These are phyloP conservation scores for Thermothelomyces thermophilus DNA, from an alignment of 2,329 filamentous ascomycete species.

Conservation along the genomic window DNA sequence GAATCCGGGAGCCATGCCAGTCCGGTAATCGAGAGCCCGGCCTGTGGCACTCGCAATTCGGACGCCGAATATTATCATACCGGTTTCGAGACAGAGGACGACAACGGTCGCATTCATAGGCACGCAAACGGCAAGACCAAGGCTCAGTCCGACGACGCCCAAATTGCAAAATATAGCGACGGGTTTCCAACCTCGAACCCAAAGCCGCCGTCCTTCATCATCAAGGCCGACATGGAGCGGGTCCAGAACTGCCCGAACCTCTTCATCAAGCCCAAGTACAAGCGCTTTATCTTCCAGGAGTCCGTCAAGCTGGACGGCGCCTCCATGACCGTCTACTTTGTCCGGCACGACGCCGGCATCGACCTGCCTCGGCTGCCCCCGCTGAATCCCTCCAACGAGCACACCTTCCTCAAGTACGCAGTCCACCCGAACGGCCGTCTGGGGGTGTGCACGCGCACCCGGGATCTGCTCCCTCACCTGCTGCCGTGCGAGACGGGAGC, in stretches of 20 bases:
- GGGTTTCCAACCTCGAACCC: too few species aligned
- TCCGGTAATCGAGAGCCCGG: too few species aligned
- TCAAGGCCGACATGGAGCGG: conserved; percentile 24
- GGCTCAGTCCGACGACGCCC: too few species aligned
- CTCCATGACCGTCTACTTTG: conserved; percentile 34
- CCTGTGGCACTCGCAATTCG: too few species aligned
- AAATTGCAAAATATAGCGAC: too few species aligned
- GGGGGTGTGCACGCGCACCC: conserved; percentile 29
- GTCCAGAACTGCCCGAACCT: conserved; percentile 27
- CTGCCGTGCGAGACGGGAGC: too few species aligned
- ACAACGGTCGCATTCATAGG: too few species aligned
- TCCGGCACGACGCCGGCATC: conserved; percentile 19
- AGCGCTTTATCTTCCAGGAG: conserved; percentile 30
- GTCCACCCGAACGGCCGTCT: conserved; percentile 26
- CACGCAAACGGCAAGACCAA: too few species aligned
- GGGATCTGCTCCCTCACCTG: conserved; percentile 21
- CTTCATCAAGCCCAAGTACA: conserved; percentile 27
- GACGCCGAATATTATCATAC: too few species aligned
- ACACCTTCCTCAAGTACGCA: conserved; percentile 5
- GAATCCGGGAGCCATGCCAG: too few species aligned
- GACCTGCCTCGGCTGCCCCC: conserved; percentile 16
- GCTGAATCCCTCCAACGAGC: background rate
- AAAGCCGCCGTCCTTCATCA: conserved; percentile 21
- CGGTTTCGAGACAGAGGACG: too few species aligned
- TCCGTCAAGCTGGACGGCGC: conserved; percentile 36